Base-by-base conservation (phyloP, 2,329 filamentous ascomycete species). In the Whalleya microplaca region DNA sequence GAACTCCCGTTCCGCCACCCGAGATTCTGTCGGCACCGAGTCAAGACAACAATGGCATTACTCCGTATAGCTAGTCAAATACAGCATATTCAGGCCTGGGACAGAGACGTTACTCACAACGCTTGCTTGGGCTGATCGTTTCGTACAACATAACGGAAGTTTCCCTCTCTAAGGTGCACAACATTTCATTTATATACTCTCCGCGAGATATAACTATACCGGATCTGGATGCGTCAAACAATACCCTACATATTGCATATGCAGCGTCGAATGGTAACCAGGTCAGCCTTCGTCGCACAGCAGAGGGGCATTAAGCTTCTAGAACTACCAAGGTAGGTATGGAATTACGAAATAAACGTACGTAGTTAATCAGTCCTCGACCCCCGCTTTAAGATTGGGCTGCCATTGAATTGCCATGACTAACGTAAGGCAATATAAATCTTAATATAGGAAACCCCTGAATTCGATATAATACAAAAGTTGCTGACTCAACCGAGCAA, bases 161-260 rank as follows among this genome's bases (percentile, higher is more conserved):
- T 41, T 55, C 55, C 46, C 57, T 44, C 29, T 41, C 45, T 41
- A 41, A 41, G 40, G 32, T 43, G 51, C 32, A 37, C 46, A 23
- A 40, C 47, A 20, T 16, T 29, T 37, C 27, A 58, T 58, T 58
- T 50, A 50, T 52, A 50, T 49, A 43, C 29, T 37, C 21, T 18
- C 55, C 53, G 51, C 54, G 51, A 41, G 46, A 42, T 40, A 53
- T 3, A 16, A 37, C 10, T 5, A 12, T 46, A 54, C 54, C 50
- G 45, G 44, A 51, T 56, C 16, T 58, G 57, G 52, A 61, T 62
- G 49, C 51, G 55, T 61, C 45, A 45, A 56, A 52, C 48, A 56
- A 32, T 23, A 51, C 40, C 48, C 51, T 59, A 56, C 51, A 42
- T 54, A 45, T 43, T 12, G 20, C 14, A 14, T 29, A 40, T 50